A percentile compares a stretch with the other conserved stretches of the same genome.
Conservation (phyloP, 768 basidiomycete genomes). For the Amanita inopinata region DNA sequence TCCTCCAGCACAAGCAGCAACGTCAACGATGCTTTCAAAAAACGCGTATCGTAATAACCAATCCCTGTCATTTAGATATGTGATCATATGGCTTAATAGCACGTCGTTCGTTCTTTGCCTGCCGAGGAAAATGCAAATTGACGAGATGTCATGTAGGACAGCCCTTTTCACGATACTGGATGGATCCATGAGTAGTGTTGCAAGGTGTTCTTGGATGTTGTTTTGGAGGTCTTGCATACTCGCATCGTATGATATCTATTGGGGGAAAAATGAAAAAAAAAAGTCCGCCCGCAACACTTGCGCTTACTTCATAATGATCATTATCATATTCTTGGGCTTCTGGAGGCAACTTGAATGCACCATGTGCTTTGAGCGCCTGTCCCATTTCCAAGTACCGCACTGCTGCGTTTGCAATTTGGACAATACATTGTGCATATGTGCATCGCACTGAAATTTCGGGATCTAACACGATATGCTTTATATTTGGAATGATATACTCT, state of each 20-base stretch:
- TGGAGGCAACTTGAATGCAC: slow-evolving; percentile 51
- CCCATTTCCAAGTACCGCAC: slow-evolving; percentile 88
- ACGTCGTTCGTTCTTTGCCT: slow-evolving; percentile 92
- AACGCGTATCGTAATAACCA: slow-evolving; percentile 89
- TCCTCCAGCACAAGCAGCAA: slow-evolving; percentile 89
- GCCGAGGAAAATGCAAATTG: slow-evolving; percentile 89
- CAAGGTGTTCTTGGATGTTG: slow-evolving; percentile 81
- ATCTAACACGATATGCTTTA: slow-evolving; percentile 74
- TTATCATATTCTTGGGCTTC: slow-evolving; percentile 69
- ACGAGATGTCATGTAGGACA: slow-evolving; percentile 76
- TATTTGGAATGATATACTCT: slow-evolving; percentile 91
- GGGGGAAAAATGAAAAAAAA: not conserved
- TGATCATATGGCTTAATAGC: slow-evolving; percentile 81
- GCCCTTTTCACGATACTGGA: slow-evolving; percentile 89
- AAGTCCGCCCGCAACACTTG: not conserved
- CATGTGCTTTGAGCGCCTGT: slow-evolving; percentile 81
- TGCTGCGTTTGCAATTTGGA: slow-evolving; percentile 77
- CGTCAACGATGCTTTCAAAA: slow-evolving; percentile 92
- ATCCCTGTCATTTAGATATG: slow-evolving; percentile 82
- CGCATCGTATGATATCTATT: slow-evolving; percentile 83
- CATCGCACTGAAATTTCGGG: slow-evolving; percentile 73
- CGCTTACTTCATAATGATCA: slow-evolving; percentile 67
- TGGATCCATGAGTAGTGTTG: slow-evolving; percentile 77
- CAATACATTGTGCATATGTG: slow-evolving; percentile 79
- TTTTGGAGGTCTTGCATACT: slow-evolving; percentile 79